Evolutionary conservation across 176 grass and related monocot genomes (phyloP).

Genomic region (Musa acuminata): DNA sequence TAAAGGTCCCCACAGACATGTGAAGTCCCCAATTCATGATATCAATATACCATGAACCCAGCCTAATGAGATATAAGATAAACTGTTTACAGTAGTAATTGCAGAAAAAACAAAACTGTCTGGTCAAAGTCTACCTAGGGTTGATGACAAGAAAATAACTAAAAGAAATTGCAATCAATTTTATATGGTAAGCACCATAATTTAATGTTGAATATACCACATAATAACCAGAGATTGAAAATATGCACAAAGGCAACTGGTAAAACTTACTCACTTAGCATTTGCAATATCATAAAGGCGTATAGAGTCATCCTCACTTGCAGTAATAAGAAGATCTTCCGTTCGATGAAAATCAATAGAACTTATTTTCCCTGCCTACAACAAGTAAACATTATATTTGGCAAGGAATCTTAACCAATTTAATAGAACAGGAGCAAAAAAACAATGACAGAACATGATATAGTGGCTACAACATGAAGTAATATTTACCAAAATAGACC

Average conservation of each 20-base stretch:
- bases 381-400: no score
- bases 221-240: not conserved
- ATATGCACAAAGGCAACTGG: not conserved
- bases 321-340: slow-evolving; percentile 79
- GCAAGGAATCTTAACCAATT: no score
- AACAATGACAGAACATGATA: not conserved
- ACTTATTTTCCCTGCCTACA: slow-evolving; percentile 77
- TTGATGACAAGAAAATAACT: not conserved
- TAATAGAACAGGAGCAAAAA: no score
- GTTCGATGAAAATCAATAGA: slow-evolving; percentile 90
- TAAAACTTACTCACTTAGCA: slow-evolving; percentile 47
- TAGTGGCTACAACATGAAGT: not conserved
- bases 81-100: not conserved
- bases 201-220: not conserved
- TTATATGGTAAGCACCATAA: not conserved
- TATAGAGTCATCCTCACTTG: slow-evolving; percentile 86
- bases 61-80: not conserved
- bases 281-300: slow-evolving; percentile 73
- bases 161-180: not conserved
- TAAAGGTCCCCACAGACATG: no score
- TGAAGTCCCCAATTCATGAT: not conserved
- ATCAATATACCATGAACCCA: not conserved
- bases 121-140: no score
- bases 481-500: not conserved
- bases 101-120: not conserved